A percentile compares a stretch with the other conserved stretches of the same genome.
Evolutionary conservation across 495 filamentous ascomycete genomes (phyloP).

Genomic region (Friedmanniomyces simplex): DNA sequence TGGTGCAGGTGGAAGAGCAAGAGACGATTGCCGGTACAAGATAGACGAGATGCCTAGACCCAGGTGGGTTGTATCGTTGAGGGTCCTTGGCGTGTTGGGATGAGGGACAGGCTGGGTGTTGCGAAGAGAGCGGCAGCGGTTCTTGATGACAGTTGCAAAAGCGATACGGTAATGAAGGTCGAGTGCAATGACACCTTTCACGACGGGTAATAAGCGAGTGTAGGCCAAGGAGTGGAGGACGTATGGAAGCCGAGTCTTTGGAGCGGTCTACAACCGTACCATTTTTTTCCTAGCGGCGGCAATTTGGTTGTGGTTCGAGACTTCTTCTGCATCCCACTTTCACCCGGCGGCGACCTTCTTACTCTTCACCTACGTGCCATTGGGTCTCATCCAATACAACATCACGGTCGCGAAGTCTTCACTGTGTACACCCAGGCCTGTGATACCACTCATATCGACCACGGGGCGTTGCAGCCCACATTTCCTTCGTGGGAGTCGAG

Average conservation of each 20-base stretch:
- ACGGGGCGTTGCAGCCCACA: background rate
- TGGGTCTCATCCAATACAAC: background rate
- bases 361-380: background rate
- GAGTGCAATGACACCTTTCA: too few species aligned
- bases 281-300: background rate
- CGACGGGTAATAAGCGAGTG: too few species aligned
- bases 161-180: background rate
- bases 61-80: background rate
- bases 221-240: background rate
- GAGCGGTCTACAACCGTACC: background rate
- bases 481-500: background rate
- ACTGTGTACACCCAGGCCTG: background rate
- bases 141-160: background rate
- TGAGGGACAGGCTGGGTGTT: background rate
- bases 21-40: background rate
- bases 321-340: background rate
- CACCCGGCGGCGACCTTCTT: background rate
- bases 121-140: background rate
- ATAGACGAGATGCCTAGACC: background rate
- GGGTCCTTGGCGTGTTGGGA: constrained; percentile 1
- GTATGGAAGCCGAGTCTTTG: background rate
- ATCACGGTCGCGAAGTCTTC: background rate
- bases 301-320: background rate
- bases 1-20: background rate
- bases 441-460: background rate